These are phyloP conservation scores for Tylopilus intermedius DNA, from an alignment of 768 basidiomycete species.

Conservation along the genomic window DNA sequence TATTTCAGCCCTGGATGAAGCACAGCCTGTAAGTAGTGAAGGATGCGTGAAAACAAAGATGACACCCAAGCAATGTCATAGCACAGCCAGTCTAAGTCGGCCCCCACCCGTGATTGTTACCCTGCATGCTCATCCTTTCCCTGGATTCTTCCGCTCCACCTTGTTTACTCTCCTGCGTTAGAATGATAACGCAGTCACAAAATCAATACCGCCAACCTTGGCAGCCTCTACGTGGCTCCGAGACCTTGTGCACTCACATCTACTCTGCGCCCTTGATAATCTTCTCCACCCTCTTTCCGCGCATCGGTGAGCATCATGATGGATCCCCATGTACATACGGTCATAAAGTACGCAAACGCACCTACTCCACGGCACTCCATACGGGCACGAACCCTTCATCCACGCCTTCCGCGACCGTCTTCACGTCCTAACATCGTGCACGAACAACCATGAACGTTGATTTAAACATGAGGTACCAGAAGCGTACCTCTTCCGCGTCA, in stretches of 20 bases:
- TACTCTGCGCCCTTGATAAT: constrained; percentile 4
- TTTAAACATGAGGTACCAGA: background rate
- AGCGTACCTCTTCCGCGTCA: constrained; percentile 8
- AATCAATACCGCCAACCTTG: background rate
- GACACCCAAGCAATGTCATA: background rate
- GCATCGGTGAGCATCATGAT: no score
- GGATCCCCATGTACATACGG: background rate
- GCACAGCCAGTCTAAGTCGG: background rate
- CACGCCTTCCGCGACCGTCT: background rate
- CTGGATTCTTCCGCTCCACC: background rate
- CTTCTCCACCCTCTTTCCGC: constrained; percentile 2
- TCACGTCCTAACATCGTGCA: constrained; percentile 1
- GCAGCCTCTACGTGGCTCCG: background rate
- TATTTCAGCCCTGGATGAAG: background rate
- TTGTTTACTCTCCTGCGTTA: background rate
- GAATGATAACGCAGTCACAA: background rate
- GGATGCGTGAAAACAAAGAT: background rate
- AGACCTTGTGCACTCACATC: background rate
- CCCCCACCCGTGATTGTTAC: background rate
- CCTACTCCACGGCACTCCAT: constrained; percentile 11
- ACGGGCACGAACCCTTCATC: background rate
- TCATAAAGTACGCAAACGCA: background rate
- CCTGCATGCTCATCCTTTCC: background rate
- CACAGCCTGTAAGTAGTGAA: background rate
- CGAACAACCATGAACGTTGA: background rate